Evolutionary conservation across 306 rosid species (phyloP).

Genomic region (Acacia crassicarpa): DNA sequence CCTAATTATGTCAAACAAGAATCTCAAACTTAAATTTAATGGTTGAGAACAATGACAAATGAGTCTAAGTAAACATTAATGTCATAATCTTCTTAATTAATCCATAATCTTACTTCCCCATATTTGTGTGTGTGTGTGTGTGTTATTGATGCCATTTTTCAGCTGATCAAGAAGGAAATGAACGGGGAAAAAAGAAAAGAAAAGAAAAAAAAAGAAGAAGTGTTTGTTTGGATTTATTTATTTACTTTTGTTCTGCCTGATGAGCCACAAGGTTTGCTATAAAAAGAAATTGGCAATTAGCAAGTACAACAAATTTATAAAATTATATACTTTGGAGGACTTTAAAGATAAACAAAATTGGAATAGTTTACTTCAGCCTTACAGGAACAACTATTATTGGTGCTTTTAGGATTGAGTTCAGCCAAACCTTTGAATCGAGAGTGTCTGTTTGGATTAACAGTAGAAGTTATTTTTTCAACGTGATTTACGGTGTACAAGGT

Average conservation of each 20-base stretch:
- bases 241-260: background rate
- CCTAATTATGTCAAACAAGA: background rate
- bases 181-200: too few relatives aligned
- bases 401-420: background rate
- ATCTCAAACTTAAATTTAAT: background rate
- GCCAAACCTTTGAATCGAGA: background rate
- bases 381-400: background rate
- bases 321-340: background rate
- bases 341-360: background rate
- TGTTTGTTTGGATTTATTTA: background rate
- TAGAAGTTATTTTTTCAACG: too few relatives aligned
- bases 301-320: background rate
- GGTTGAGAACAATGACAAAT: background rate
- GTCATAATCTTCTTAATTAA: background rate
- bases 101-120: background rate
- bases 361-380: background rate
- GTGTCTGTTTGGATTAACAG: rapidly evolving
- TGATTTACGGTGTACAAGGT: too few relatives aligned
- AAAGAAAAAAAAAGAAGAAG: background rate
- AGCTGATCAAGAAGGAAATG: background rate
- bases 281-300: background rate
- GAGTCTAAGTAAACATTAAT: background rate
- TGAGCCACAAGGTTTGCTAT: background rate
- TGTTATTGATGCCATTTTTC: background rate
- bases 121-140: background rate